Base-by-base conservation (phyloP, 164 flowering plant species). In the Brasenia schreberi region DNA sequence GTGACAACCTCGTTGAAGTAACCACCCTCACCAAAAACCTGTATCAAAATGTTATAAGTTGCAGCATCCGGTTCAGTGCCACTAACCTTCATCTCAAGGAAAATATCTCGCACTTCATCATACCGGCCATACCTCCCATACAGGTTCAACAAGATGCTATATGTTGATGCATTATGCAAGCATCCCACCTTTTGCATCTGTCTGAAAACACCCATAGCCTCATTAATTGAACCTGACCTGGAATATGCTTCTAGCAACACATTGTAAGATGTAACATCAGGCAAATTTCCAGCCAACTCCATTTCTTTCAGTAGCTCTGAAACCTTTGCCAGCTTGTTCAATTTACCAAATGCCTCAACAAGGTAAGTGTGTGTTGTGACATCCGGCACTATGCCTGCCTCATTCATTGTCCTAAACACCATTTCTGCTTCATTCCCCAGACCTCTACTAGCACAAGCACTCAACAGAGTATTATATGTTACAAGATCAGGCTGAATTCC, bases 1-100 rank as follows among this genome's bases (percentile, higher is more conserved):
- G 96, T 93, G 44, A 93, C 97, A 65, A 90, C 98, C 84, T 93
- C 98, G 80, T 89, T 90, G 65, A 87, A 87, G 77, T 89, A 93
- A 42, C 98, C 98, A 53, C 98, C 98, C 74, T 90, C 85, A 0
- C 97, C 94, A 76, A 90, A 93, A 42, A 90, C 98, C 64, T 83
- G 74, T 49, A 93, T 88, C 65, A 93, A 81, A 49, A 89, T 85
- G 68, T 90, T 93, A 68, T 90, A 93, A 18, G 96, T 93, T 62
- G 82, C 81, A 0, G 87, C 94, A 81, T 90, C 87, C 0, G 97
- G 91, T 77, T 89, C 97, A 0, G 96, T 87, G 74, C 86, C 85
- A 70, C 97, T 87, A 64, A 80, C 88, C 75, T 93, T 93, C 98
- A 93, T 93, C 78, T 93, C 94, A 69, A 93, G 86, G 73, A 93